These are phyloP conservation scores for Onygenales sp. DNA, from an alignment of 2,329 filamentous ascomycete genomes.

Conservation along the genomic window DNA sequence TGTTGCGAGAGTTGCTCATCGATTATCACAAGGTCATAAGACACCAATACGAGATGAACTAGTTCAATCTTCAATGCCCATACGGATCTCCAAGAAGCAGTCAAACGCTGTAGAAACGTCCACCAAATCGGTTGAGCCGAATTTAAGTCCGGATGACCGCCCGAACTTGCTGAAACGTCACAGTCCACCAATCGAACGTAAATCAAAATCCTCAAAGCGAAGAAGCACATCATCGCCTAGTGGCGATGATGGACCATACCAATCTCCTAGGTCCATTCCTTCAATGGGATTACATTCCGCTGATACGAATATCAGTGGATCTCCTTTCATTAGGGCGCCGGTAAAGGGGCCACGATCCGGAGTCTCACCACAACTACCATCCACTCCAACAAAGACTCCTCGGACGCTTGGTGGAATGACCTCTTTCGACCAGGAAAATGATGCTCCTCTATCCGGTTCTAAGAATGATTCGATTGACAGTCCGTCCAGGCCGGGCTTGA, in stretches of 20 bases:
- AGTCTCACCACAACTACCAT: conserved; percentile 2
- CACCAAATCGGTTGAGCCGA: background rate
- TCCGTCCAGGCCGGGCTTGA: conserved; percentile 6
- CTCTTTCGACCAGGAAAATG: background rate
- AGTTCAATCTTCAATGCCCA: background rate
- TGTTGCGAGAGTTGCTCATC: background rate
- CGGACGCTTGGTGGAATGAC: conserved; percentile 1
- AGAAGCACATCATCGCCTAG: conserved; percentile 19
- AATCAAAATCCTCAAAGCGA: conserved; percentile 19
- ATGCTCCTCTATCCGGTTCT: background rate
- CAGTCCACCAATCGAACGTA: conserved; percentile 22
- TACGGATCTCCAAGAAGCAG: background rate
- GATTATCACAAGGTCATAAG: background rate
- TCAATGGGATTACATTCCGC: conserved; percentile 19
- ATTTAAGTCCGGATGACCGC: background rate
- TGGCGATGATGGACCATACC: conserved; percentile 14
- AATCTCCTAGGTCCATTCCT: conserved; percentile 14
- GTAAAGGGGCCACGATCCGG: conserved; percentile 13
- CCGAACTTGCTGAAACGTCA: conserved; percentile 21
- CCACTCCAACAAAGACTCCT: background rate
- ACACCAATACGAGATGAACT: background rate
- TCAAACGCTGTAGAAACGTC: conserved; percentile 2
- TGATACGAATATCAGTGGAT: conserved; percentile 36
- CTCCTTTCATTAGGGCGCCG: conserved; percentile 39
- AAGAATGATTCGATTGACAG: background rate